Conservation (phyloP, 2,329 filamentous ascomycete species). For the Fusarium mangiferae region DNA sequence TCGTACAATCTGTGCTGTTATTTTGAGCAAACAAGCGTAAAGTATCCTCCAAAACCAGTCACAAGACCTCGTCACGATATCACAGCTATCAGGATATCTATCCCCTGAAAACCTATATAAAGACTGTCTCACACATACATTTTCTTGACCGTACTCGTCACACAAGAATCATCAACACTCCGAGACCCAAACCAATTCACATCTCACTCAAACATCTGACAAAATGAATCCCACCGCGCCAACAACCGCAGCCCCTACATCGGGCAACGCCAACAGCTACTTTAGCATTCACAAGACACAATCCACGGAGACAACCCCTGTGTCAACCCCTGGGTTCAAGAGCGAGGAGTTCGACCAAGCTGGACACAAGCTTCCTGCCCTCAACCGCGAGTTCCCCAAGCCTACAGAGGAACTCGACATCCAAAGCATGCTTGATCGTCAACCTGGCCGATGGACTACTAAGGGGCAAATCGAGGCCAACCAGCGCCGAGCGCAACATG, state of each 20-base stretch:
- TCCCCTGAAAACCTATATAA: background rate
- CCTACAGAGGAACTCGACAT: constrained; percentile 54
- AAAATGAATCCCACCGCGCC: constrained; percentile 25
- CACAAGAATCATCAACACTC: background rate
- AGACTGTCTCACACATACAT: background rate
- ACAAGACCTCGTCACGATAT: constrained; percentile 1
- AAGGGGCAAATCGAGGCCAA: constrained; percentile 50
- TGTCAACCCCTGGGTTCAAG: constrained; percentile 35
- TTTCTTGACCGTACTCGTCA: background rate
- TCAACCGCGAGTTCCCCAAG: constrained; percentile 54
- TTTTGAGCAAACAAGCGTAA: constrained; percentile 1
- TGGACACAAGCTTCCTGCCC: constrained; percentile 47
- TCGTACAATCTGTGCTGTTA: background rate
- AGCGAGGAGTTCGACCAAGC: constrained; percentile 18
- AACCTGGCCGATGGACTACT: constrained; percentile 56
- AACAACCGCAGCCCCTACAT: constrained; percentile 20
- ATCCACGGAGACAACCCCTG: constrained; percentile 36
- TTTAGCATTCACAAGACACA: constrained; percentile 38
- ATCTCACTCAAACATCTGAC: background rate
- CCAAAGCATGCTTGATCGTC: constrained; percentile 55
- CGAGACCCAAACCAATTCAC: background rate
- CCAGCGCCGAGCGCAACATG: constrained; percentile 41
- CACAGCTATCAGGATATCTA: background rate
- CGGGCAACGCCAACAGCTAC: constrained; percentile 30
- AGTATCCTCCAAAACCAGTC: background rate